Evolutionary conservation across 108 stramenopile species (phyloP), one percentile per base, ranked within the genome.

Genomic region (Hondaea fermentalgiana): DNA sequence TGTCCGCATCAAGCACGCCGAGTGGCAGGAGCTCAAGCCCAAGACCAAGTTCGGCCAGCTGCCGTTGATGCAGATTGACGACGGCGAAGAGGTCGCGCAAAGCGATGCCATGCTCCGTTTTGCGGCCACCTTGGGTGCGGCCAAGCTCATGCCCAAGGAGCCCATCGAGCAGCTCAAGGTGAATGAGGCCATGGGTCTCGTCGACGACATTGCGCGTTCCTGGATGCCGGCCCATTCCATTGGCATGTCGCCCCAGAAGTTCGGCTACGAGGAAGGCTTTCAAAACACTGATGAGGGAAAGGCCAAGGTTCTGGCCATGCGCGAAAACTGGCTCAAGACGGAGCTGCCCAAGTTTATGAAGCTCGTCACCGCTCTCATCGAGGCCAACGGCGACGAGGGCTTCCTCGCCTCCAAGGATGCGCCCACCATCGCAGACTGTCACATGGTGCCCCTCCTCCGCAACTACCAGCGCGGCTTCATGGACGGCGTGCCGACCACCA

Each of bases 371-470:
- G 90, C 87, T 60, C 25, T 87, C 59, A 90, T 94, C 69, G 89
- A 92, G 64, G 90, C 88, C 14, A 87, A 47, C 87, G 92, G 90
- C 57, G n/a, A 59, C 59, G n/a, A 59, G 59, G 91, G 93, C 45
- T 76, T 83, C 72, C 87, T 89, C 45, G 23, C 28, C 23, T 76
- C 58, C 58, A 60, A 60, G 19, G 29, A 55, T 21, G 16, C n/a
- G 12, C 88, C 88, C 8, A 95, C 95, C 0, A 95, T 96, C 92
- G 96, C 96, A 5, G 96, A 96, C 87, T 94, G 95, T 59, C 43
- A 89, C 14, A 91, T 91, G 17, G 91, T 93, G 44, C 90, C 92
- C 60, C 29, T 72, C 1, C 57, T 95, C 5, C 44, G 87, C 3
- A 87, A 90, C 42, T 94, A 93, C 87, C 87, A 90, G 8, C 90